Base-by-base conservation (phyloP, 208 protist genomes). In the Borovskyia barvae region DNA sequence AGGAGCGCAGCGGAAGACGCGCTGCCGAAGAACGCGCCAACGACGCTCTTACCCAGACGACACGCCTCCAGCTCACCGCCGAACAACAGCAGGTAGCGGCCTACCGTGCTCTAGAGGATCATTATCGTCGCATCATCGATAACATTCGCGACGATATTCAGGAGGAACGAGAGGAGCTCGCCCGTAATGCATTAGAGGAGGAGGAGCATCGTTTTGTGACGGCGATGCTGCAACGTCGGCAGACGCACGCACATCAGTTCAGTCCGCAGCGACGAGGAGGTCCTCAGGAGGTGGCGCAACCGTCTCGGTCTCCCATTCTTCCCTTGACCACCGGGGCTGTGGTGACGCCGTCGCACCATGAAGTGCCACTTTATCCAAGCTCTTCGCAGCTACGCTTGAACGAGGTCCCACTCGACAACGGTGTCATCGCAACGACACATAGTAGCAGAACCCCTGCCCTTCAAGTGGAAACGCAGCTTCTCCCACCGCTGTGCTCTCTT, bases 141-240 rank as follows among this genome's bases (percentile, higher is more conserved):
- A 25, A 56, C 8, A 40, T 59, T 0, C 15, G 46, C 7, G 3
- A 37, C 24, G 46, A 57, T 22, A 25, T 71, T 28, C 64, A 71
- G 29, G 56, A 61, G 48, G 79, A 82, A 33, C 66, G 77, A 1
- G 72, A 84, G 53, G 75, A 49, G 25, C 67, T 64, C 49, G 79
- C 79, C n/a, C 43, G 58, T 28, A 33, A 65, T 14, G 55, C 71
- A 22, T 50, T 90, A 19, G 67, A 80, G 29, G 76, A 75, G 30
- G 79, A 85, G 49, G 82, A 90, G 37, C 45, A 53, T 33, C 51
- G 64, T 37, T 66, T 90, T n/a, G 51, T 75, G 14, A 48, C 52
- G 6, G 66, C 74, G 25, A 28, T 85, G 37, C 40, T 68, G 41
- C 25, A 57, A 12, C 64, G 60, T 20, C 73, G 59, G 17, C 47